These are phyloP conservation scores for Lactarius akahatsu DNA, from an alignment of 768 basidiomycete genomes.

Conservation along the genomic window DNA sequence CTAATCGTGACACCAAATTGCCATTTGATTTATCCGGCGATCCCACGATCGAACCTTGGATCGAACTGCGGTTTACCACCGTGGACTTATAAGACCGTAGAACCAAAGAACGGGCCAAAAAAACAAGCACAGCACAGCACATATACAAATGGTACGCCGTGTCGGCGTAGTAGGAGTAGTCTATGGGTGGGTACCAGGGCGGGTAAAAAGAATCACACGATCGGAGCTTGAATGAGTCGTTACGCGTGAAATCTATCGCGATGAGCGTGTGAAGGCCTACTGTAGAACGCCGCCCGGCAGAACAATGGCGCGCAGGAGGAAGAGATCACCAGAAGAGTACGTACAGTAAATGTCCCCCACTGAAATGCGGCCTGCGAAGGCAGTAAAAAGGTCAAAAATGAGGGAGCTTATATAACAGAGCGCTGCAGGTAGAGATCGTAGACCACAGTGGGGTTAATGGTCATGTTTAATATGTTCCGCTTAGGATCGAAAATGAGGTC, in stretches of 20 bases:
- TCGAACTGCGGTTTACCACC: background rate
- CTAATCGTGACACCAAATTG: background rate
- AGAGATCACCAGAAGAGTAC: background rate
- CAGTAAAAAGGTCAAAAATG: background rate
- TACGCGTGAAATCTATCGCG: background rate
- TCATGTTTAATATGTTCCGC: background rate
- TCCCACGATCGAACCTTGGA: background rate
- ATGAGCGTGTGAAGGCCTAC: background rate
- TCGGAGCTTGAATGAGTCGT: background rate
- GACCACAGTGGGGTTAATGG: background rate
- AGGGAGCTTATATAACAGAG: background rate
- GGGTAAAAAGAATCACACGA: background rate
- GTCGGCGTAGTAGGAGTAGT: background rate
- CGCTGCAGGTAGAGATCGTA: background rate
- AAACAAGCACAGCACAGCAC: background rate
- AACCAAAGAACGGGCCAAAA: background rate
- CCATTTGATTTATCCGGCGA: background rate
- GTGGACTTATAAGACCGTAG: background rate
- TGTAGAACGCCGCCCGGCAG: background rate
- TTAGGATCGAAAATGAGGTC: background rate
- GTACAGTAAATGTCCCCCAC: no score
- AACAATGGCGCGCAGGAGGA: background rate
- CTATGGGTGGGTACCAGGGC: background rate
- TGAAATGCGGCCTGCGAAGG: background rate
- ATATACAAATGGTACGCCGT: background rate